Evolutionary conservation across 75 land plant species (phyloP).

Genomic region (Cunninghamia lanceolata): DNA sequence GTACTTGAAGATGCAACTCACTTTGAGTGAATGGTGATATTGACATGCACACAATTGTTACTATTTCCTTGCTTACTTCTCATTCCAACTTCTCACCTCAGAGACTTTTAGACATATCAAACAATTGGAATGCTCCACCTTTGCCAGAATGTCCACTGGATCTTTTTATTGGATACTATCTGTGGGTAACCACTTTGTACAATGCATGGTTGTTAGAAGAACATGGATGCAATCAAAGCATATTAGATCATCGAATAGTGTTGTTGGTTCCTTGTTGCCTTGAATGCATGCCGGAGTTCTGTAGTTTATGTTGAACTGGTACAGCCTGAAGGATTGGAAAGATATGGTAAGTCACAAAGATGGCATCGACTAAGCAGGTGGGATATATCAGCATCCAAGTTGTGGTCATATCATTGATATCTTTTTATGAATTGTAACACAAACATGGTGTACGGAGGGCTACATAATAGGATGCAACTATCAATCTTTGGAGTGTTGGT

Average conservation of each 20-base stretch:
- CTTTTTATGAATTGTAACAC: too few species aligned
- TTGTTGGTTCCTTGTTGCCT: constrained; percentile 76
- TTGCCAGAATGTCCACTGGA: constrained; percentile 44
- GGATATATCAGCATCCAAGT: too few species aligned
- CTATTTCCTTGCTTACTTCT: constrained; percentile 52
- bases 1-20: constrained; percentile 65
- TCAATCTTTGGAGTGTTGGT: too few species aligned
- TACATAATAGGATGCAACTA: too few species aligned
- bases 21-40: constrained; percentile 51
- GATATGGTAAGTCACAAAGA: too few species aligned
- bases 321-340: too few species aligned
- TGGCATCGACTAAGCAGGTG: too few species aligned
- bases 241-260: constrained; percentile 43
- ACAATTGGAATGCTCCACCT: constrained; percentile 51
- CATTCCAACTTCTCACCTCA: constrained; percentile 58
- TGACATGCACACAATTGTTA: constrained; percentile 64
- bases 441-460: too few species aligned
- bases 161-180: constrained; percentile 76
- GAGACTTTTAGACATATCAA: constrained; percentile 41
- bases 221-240: constrained; percentile 63
- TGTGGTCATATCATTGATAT: too few species aligned
- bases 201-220: constrained; percentile 78
- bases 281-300: too few species aligned
- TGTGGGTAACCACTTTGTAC: constrained; percentile 69
- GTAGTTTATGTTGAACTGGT: too few species aligned